Evolutionary conservation across 768 basidiomycete species (phyloP), one percentile per base, ranked within the genome.

Genomic region (Suillus ampliporus): DNA sequence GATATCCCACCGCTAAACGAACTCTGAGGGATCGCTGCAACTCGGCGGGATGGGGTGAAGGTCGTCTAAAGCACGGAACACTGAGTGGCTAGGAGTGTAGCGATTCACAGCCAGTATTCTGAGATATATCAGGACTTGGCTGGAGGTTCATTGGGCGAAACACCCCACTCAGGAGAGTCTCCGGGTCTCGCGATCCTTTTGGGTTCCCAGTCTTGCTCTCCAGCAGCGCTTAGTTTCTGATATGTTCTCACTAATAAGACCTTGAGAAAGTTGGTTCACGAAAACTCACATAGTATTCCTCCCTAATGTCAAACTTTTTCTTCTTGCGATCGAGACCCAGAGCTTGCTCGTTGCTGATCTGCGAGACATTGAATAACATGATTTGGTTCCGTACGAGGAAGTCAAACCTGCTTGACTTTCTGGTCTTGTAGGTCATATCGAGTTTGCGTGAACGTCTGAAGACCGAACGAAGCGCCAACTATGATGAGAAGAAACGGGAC

Each of bases 101-200:
- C 23, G 46, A 47, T 47, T 23, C 46, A 19, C 37, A 17, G 3
- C 37, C 23, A 23, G 23, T 5, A 23, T 26, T 37, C 52, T 38
- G 40, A 23, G n/a, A 44, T 35, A 35, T 50, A 38, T 63, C 40
- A 63, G 51, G 60, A 19, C 19, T 61, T 63, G 34, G 19, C 28
- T n/a, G 79, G 76, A 15, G 85, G 83, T 71, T 85, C 85, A 3
- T 85, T 78, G 4, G 93, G 92, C 21, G 91, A 85, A 26, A 92
- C 88, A 60, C 95, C 96, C 96, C 94, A 97, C 73, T 97, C 95
- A 1, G 94, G 93, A n/a, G 94, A 77, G 19, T 95, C 96, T 43
- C 87, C 86, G 4, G 95, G 93, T 46, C 96, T 82, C 35, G 83
- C 82, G 38, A 97, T 92, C 43, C 96, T 82, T 69, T 91, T 91